These are phyloP conservation scores for Mycena pura DNA, from an alignment of 768 basidiomycete species.

Conservation along the genomic window DNA sequence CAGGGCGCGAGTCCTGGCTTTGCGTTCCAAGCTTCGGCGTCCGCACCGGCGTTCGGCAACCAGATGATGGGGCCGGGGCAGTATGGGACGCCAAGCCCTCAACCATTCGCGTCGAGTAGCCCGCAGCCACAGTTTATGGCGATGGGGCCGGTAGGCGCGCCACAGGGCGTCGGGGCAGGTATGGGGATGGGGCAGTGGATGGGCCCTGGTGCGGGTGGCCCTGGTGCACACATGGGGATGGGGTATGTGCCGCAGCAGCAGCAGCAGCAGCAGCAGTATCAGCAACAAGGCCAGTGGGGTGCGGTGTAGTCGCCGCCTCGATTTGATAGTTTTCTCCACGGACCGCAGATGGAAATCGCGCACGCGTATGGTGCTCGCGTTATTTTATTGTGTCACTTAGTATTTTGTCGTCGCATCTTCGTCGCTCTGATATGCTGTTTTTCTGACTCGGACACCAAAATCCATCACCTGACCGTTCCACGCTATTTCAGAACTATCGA, in stretches of 20 bases:
- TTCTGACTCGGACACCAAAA: no score
- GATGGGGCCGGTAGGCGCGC: slow-evolving; percentile 18
- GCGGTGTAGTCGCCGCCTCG: slow-evolving; percentile 35
- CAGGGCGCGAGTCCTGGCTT: no score
- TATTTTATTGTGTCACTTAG: slow-evolving; percentile 1
- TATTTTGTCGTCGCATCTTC: neutral
- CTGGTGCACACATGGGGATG: no score
- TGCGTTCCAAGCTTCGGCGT: slow-evolving; percentile 15
- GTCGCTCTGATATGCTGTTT: no score
- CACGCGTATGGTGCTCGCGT: neutral
- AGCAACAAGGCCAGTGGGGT: slow-evolving; percentile 50
- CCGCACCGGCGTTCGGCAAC: slow-evolving; percentile 12
- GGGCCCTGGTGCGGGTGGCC: slow-evolving; percentile 2
- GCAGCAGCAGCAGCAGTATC: no score
- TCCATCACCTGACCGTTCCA: no score
- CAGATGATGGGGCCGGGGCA: slow-evolving; percentile 22
- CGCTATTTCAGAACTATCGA: no score
- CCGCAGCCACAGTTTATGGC: slow-evolving; percentile 38
- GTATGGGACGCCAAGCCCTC: slow-evolving; percentile 36
- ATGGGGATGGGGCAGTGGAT: slow-evolving; percentile 25
- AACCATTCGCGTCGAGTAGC: slow-evolving; percentile 35
- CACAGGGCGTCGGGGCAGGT: neutral
- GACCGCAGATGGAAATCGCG: no score
- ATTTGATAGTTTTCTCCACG: neutral
- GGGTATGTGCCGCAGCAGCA: slow-evolving; percentile 25